Evolutionary conservation across 2,329 filamentous ascomycete genomes (phyloP).

Genomic region (Exophiala spinifera): DNA sequence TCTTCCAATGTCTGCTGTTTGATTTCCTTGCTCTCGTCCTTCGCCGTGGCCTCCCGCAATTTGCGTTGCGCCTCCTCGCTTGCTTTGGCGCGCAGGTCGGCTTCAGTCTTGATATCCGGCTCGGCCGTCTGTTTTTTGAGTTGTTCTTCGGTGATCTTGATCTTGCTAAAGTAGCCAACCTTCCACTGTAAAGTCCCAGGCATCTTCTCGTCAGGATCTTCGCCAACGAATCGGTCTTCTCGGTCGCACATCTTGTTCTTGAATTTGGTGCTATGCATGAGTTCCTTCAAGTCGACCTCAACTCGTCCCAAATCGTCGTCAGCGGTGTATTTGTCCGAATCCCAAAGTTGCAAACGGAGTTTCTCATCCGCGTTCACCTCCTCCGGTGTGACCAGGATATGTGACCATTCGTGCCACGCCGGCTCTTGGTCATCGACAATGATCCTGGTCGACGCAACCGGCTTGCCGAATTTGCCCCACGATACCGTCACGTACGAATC

Average conservation of each 20-base stretch:
- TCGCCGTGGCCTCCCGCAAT: slow-evolving; percentile 60
- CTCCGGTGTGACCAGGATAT: slow-evolving; percentile 66
- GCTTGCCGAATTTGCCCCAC: slow-evolving; percentile 75
- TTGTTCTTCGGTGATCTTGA: slow-evolving; percentile 60
- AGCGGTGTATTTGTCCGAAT: slow-evolving; percentile 68
- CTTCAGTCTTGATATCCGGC: slow-evolving; percentile 54
- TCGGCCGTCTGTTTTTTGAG: slow-evolving; percentile 61
- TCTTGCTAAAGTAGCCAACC: slow-evolving; percentile 69
- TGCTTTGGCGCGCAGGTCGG: slow-evolving; percentile 60
- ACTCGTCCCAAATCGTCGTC: slow-evolving; percentile 74
- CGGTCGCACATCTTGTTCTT: slow-evolving; percentile 62
- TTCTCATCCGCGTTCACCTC: slow-evolving; percentile 70
- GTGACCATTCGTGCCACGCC: slow-evolving; percentile 67
- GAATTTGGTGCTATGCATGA: slow-evolving; percentile 60
- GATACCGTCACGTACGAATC: slow-evolving; percentile 70
- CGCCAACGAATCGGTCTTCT: slow-evolving; percentile 62
- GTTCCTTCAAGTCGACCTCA: slow-evolving; percentile 62
- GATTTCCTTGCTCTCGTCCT: slow-evolving; percentile 59
- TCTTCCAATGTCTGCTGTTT: slow-evolving; percentile 68
- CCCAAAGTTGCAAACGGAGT: slow-evolving; percentile 69
- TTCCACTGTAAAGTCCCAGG: slow-evolving; percentile 68
- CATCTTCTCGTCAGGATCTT: slow-evolving; percentile 65
- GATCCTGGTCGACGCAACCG: slow-evolving; percentile 64
- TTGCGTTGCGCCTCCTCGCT: slow-evolving; percentile 56
- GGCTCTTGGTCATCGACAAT: slow-evolving; percentile 65